Percentiles rank a stretch among this genome's conserved stretches.
Evolutionary conservation across 805 yeast genomes (phyloP).

Genomic region (Barnettozyma salicaria): DNA sequence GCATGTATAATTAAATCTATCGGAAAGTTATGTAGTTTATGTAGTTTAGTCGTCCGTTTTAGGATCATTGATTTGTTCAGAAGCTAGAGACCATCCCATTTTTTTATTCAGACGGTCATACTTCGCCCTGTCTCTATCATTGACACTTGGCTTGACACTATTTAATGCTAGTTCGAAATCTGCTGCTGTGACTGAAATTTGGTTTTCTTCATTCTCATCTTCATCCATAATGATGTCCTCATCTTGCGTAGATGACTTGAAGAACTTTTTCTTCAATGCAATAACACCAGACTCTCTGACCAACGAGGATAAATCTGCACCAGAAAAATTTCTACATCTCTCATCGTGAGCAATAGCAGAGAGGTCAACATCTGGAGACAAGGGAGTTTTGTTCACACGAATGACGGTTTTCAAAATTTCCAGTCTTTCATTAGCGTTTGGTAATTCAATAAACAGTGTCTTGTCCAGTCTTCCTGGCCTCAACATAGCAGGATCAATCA

Average conservation of each 20-base stretch:
- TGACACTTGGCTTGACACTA: constrained; percentile 83
- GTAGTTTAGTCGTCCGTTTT: constrained; percentile 3
- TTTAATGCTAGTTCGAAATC: constrained; percentile 71
- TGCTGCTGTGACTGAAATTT: constrained; percentile 48
- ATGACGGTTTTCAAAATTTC: constrained; percentile 81
- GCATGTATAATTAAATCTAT: no score
- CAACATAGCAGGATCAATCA: constrained; percentile 97
- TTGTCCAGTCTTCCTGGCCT: constrained; percentile 96
- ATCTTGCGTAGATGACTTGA: constrained; percentile 39
- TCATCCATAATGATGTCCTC: no score
- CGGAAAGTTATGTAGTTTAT: constrained; percentile 1
- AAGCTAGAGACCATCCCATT: constrained; percentile 62
- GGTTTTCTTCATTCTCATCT: constrained; percentile 34
- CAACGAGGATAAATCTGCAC: constrained; percentile 91
- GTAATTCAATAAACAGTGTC: constrained; percentile 85
- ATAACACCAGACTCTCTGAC: constrained; percentile 91
- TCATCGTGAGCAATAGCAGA: constrained; percentile 60
- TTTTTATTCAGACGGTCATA: constrained; percentile 69
- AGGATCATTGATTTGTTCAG: constrained; percentile 24
- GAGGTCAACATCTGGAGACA: constrained; percentile 57
- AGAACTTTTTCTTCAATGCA: constrained; percentile 73
- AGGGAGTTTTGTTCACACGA: constrained; percentile 67
- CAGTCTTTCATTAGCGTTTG: constrained; percentile 66
- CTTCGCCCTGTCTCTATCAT: constrained; percentile 72
- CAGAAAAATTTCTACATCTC: constrained; percentile 84